Base-by-base conservation (phyloP, 2,329 filamentous ascomycete genomes). In the Aspergillus vadensis region DNA sequence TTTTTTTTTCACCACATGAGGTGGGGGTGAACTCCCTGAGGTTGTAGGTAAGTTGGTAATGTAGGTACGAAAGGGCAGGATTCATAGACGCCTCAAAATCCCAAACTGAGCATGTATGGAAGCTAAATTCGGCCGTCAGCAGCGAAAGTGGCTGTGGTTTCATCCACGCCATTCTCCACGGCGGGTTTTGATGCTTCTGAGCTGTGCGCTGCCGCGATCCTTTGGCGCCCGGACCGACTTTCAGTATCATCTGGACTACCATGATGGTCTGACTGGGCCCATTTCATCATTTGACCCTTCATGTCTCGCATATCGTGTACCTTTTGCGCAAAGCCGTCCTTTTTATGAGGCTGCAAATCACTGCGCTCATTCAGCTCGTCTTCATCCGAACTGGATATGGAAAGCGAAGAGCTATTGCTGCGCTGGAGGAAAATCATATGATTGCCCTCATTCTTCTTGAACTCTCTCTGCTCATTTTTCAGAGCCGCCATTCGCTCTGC, bases 381-480 rank as follows among this genome's bases (percentile, higher is more conserved):
- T 59, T 85, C 82, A 51, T 88, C 86, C 9, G 80, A 83, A 58
- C 81, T 85, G 32, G 72, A 87, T 73, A 70, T 83, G 27, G 72
- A 87, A 71, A 69, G 76, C 74, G 67, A 81, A 67, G 76, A 76
- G 14, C 74, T 75, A 38, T 74, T 79, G 58, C 80, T 79, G 44
- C 75, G 75, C 65, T 88, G 85, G 6, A 83, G 78, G 71, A 83
- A 88, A 5, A 85, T 78, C 58, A 82, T 76, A 6, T 83, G 78
- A 14, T 78, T 74, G 47, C 83, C 83, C 38, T 83, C 79, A 43
- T 80, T 79, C 82, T 91, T 91, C 84, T 95, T 97, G 65, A 83
- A 78, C 60, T 88, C 85, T 25, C 86, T 80, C 78, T 97, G 93
- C 62, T 87, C 84, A 44, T 87, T 79, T 81, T 97, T 97, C 80